Base-by-base conservation (phyloP, 495 filamentous ascomycete genomes). In the Parachaetomium inaequale region DNA sequence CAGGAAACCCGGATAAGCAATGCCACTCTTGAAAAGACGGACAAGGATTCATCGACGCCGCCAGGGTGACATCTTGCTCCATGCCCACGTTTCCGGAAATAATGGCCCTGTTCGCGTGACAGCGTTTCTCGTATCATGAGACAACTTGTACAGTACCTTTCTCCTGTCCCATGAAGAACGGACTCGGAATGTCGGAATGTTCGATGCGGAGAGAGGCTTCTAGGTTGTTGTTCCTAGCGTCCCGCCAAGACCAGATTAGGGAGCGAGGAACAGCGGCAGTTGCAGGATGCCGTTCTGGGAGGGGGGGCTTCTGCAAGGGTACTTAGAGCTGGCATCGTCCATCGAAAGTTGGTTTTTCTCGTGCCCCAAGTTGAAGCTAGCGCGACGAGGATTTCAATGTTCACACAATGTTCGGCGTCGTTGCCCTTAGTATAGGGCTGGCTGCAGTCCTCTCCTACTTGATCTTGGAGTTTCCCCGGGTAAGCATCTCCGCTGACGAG, bases 401-500 rank as follows among this genome's bases (percentile, higher is more conserved):
- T 45, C 21, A 10, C 38, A 49, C 1, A 25, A 58, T 49, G 42
- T 43, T 58, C 43, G 56, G 23, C 7, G 19, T 36, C 19, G 43
- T 43, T n/a, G 17, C 23, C 10, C 10, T 52, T 5, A 60, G 58
- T 21, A 21, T 60, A 6, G 58, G 46, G 23, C 47, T 60, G 26
- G 58, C 58, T 21, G 25, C 68, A 4, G 60, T 53, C 11, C 63
- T 72, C 19, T 64, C 63, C 4, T 72, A 72, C 46, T 23, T 72
- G 7, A 56, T 60, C 23, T 51, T 72, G 3, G 58, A 64, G 49
- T 66, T 68, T 19, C 70, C 70, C 26, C 69, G 62, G 40, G 70
- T 70, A 69, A 62, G 65, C 14, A 50, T 36, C 40, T 60, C 34
- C 46, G 34, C n/a, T 7, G n/a, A 46, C 42, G n/a, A 7, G 19